Conservation (phyloP, 2,329 filamentous ascomycete genomes). For the Alternaria sp. region DNA sequence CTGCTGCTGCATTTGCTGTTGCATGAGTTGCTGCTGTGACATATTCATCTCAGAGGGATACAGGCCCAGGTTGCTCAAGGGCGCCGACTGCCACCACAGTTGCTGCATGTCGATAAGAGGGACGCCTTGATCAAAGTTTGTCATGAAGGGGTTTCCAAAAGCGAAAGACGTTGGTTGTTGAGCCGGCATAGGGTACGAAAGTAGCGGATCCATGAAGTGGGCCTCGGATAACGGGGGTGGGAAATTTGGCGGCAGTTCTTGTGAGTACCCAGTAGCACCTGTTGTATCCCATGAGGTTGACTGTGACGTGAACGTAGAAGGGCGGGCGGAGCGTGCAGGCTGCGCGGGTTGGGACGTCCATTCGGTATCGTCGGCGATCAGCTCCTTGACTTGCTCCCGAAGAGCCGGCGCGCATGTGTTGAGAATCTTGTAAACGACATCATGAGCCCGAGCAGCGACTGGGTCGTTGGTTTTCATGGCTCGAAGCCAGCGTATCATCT, state of each 20-base stretch:
- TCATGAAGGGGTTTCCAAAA: slow-evolving; percentile 32
- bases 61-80: not conserved
- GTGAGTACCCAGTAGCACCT: too few relatives aligned
- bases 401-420: slow-evolving; percentile 19
- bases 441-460: slow-evolving; percentile 41
- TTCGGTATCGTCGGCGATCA: slow-evolving; percentile 5
- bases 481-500: slow-evolving; percentile 42
- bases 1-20: slow-evolving; percentile 2
- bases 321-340: not conserved
- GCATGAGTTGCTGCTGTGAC: slow-evolving; percentile 4
- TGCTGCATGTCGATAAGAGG: slow-evolving; percentile 19
- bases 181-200: not conserved
- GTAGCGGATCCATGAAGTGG: not conserved
- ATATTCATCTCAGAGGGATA: not conserved
- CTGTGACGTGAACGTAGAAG: too few relatives aligned
- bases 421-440: slow-evolving; percentile 22
- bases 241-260: not conserved
- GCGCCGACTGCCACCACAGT: slow-evolving; percentile 10
- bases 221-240: not conserved
- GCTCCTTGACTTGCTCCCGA: slow-evolving; percentile 18
- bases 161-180: not conserved
- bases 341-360: not conserved
- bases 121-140: slow-evolving; percentile 25
- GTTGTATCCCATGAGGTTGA: not conserved
- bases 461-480: slow-evolving; percentile 36